Evolutionary conservation across 2,329 filamentous ascomycete genomes (phyloP).

Genomic region (Lasiodiplodia gonubiensis): DNA sequence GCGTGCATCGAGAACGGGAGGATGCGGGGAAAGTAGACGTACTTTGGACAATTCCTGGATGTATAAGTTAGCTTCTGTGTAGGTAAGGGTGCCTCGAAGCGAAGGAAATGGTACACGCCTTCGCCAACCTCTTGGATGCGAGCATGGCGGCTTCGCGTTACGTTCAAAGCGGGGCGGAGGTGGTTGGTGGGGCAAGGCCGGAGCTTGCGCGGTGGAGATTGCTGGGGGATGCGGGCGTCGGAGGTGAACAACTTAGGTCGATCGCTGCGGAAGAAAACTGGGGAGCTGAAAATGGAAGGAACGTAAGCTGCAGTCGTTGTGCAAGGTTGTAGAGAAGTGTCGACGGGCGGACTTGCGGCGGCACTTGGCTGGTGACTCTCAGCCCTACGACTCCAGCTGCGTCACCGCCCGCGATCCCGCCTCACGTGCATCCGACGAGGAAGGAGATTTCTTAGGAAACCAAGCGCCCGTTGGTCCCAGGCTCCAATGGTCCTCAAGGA

Average conservation of each 20-base stretch:
- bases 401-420: conserved; percentile 5
- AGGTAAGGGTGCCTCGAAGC: not conserved
- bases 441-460: no score
- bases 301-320: not conserved
- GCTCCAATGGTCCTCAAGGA: no score
- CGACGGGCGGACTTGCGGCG: conserved; percentile 1
- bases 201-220: not conserved
- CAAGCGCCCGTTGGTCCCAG: no score
- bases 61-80: not conserved
- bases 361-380: not conserved
- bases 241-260: not conserved
- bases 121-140: conserved; percentile 63
- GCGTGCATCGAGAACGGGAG: not conserved
- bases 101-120: conserved; percentile 44
- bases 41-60: conserved; percentile 35
- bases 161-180: not conserved
- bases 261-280: no score
- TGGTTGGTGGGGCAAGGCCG: not conserved
- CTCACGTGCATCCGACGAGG: not conserved
- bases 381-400: conserved; percentile 5
- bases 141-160: conserved; percentile 46
- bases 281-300: not conserved
- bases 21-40: not conserved
- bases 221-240: not conserved
- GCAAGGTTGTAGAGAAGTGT: not conserved